A percentile compares a stretch with the other conserved stretches of the same genome.
phyloP scores from a whole-genome alignment of 2,329 filamentous ascomycete species.

The Epichloe uncinata region DNA sequence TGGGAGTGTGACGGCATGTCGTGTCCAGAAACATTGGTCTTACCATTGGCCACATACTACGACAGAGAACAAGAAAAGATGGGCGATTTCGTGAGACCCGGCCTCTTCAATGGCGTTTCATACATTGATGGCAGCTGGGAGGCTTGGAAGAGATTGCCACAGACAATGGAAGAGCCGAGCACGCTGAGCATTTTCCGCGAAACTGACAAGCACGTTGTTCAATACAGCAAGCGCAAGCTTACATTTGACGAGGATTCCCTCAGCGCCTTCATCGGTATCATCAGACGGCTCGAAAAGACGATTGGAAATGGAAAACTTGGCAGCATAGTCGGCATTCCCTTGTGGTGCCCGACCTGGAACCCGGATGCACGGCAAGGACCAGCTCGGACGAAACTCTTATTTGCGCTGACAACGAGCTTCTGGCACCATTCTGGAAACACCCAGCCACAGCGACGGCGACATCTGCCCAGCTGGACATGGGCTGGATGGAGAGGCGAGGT shows the following conservation, averaged over 20 bases:
- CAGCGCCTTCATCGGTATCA: slow-evolving; percentile 19
- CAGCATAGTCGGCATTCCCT: slow-evolving; percentile 19
- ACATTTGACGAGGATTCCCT: slow-evolving; percentile 21
- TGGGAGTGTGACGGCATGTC: slow-evolving; percentile 27
- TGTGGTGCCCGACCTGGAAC: slow-evolving; percentile 14
- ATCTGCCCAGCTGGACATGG: slow-evolving; percentile 25
- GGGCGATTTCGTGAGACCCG: slow-evolving; percentile 22
- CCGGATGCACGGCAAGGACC: slow-evolving; percentile 8
- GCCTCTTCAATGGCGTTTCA: slow-evolving; percentile 21
- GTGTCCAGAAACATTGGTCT: slow-evolving; percentile 20
- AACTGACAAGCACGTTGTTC: slow-evolving; percentile 19
- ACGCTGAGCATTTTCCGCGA: slow-evolving; percentile 24
- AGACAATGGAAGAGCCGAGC: slow-evolving; percentile 17
- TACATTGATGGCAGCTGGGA: slow-evolving; percentile 24
- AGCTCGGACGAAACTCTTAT: slow-evolving; percentile 19
- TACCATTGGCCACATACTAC: slow-evolving; percentile 20
- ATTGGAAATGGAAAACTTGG: slow-evolving; percentile 17
- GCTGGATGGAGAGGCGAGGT: slow-evolving; percentile 23
- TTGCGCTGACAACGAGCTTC: slow-evolving; percentile 22
- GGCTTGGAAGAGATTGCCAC: slow-evolving; percentile 19
- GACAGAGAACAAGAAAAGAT: slow-evolving; percentile 20
- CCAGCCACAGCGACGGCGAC: slow-evolving; percentile 14
- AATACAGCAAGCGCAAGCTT: slow-evolving; percentile 18
- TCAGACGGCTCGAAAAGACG: slow-evolving; percentile 18
- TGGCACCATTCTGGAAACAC: slow-evolving; percentile 21